Conservation (phyloP, 371 early-diverging fungal species). For the Syncephalis plumigaleata region DNA sequence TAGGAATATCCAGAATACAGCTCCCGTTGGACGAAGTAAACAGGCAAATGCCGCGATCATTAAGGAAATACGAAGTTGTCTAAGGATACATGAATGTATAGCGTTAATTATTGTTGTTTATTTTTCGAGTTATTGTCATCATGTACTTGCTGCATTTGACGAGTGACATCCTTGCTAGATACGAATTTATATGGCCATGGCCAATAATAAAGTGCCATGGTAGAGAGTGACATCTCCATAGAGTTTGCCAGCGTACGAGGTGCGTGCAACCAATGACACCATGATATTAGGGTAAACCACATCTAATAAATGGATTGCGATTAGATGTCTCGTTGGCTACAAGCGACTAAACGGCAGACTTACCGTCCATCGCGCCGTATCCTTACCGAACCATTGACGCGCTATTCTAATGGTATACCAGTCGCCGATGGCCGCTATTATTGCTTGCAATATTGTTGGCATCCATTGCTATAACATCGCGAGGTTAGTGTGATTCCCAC, state of each 20-base stretch:
- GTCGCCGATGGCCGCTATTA: constrained; percentile 55
- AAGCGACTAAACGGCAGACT: constrained; percentile 8
- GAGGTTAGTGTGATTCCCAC: background rate
- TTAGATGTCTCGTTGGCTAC: too few species aligned
- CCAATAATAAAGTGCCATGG: constrained; percentile 56
- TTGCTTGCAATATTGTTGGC: constrained; percentile 21
- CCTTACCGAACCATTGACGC: constrained; percentile 22
- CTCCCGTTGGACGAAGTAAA: constrained; percentile 72
- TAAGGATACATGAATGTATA: too few species aligned
- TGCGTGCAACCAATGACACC: constrained; percentile 63
- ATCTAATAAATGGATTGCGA: constrained; percentile 25
- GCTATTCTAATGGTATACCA: constrained; percentile 54
- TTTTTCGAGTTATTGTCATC: too few species aligned
- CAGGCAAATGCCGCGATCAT: constrained; percentile 54
- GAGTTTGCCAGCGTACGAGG: constrained; percentile 59
- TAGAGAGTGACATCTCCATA: constrained; percentile 43
- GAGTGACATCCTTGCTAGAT: background rate
- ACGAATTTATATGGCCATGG: constrained; percentile 19
- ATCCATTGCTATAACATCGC: background rate
- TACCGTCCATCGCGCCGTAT: constrained; percentile 43
- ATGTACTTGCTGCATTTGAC: background rate
- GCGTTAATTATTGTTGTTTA: too few species aligned
- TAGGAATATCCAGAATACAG: constrained; percentile 58
- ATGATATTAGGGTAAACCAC: constrained; percentile 48
- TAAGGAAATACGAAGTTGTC: constrained; percentile 9